These are phyloP conservation scores for Bipolaris oryzae DNA, from an alignment of 2,329 filamentous ascomycete genomes.

Conservation along the genomic window DNA sequence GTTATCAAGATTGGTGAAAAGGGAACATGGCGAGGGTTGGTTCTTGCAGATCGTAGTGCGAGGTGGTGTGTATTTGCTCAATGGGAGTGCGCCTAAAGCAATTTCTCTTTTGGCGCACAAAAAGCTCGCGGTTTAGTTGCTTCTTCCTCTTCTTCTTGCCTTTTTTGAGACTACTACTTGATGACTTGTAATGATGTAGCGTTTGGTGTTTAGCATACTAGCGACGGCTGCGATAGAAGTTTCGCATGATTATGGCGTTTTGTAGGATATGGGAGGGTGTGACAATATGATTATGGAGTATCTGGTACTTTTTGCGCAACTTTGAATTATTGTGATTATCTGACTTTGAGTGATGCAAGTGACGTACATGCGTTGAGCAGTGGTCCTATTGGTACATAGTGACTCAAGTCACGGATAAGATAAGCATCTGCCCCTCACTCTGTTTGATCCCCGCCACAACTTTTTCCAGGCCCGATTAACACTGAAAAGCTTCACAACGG, in stretches of 20 bases:
- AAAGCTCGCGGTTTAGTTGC: background rate
- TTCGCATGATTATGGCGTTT: slow-evolving; percentile 18
- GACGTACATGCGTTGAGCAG: background rate
- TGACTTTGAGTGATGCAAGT: background rate
- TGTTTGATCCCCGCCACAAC: slow-evolving; percentile 5
- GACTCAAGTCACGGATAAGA: slow-evolving; percentile 15
- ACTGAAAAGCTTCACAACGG: background rate
- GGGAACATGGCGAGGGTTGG: slow-evolving; percentile 80
- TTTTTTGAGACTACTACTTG: slow-evolving; percentile 1
- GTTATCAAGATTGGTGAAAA: slow-evolving; percentile 88
- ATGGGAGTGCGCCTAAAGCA: slow-evolving; percentile 60
- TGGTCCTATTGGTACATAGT: background rate
- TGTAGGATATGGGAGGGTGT: slow-evolving; percentile 18
- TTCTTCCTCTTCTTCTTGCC: background rate
- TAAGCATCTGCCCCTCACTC: slow-evolving; percentile 10
- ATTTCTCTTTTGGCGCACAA: background rate
- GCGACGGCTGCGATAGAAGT: slow-evolving; percentile 6
- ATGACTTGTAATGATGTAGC: slow-evolving; percentile 30
- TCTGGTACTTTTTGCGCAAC: background rate
- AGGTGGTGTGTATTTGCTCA: slow-evolving; percentile 93
- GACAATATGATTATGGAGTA: slow-evolving; percentile 8
- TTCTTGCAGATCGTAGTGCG: slow-evolving; percentile 81
- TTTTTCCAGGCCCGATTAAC: slow-evolving; percentile 11
- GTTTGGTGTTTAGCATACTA: slow-evolving; percentile 15
- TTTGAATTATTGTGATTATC: background rate